Evolutionary conservation across 225 moss, liverwort and hornwort species (phyloP), one percentile per base, ranked within the genome.

Genomic region (Polytrichum formosum): DNA sequence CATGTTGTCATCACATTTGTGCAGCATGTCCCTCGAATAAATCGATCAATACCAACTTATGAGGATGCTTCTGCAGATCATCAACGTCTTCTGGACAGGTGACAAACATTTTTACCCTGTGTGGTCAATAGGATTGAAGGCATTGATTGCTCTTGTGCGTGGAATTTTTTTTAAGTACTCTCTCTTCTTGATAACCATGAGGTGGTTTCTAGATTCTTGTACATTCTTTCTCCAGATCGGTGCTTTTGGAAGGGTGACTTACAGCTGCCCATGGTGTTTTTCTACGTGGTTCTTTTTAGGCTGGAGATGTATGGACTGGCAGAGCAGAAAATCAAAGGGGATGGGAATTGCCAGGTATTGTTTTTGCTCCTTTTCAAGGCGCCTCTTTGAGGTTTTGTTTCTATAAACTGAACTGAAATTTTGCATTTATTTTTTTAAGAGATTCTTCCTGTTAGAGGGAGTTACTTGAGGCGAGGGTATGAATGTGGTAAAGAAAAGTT

Each of bases 301-400:
- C 78, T 98, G 77, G 67, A 74, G 29, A 4, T 92, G 65, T 98
- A 94, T 81, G 92, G 91, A 30, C 79, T 98, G 65, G 79, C 82
- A 53, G 98, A 98, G 80, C 90, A 91, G 74, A 82, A 82, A 76
- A 94, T 98, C 56, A 88, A 91, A 75, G 92, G 98, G 70, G 98
- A 98, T 79, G 98, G 98, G 68, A 98, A 98, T 69, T 98, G 98
- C 71, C 98, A 98, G 97, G 97, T 98, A 73, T 61, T 76, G 77
- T 19, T 72, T 64, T 53, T 59, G 2, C 46, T 13, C 46, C 53
- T 66, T 10, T 58, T 63, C 26, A 22, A 53, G 21, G 59, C 21
- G n/a, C n/a, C 59, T n/a, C 25, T 60, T 60, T 4, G n/a, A n/a
- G 20, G 17, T 22, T 60, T 25, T 60, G n/a, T 10, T 60, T n/a